Evolutionary conservation across 192 early-diverging fungal genomes (phyloP), one percentile per base, ranked within the genome.

Genomic region (Radiomyces spectabilis): DNA sequence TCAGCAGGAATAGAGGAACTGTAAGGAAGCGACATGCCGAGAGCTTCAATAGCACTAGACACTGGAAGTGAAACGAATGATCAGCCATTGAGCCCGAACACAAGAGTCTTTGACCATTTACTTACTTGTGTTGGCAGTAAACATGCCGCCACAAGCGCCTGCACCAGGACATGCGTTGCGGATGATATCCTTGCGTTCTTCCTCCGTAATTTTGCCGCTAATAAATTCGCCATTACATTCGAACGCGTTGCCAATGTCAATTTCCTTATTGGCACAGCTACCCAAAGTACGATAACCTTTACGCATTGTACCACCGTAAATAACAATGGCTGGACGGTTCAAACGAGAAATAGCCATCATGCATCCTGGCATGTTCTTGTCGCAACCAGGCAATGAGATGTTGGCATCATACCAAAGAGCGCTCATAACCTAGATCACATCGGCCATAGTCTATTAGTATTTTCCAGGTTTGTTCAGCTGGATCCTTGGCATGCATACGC

Each of bases 391-490:
- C 31, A 99, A 69, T 5, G 93, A 89, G 65, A 99, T 95, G 66
- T 99, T 99, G 54, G 82, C 97, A 65, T 99, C 97, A 55, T 99
- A 99, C 91, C 91, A 97, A 70, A 97, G 93, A 3, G 84, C 93
- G 34, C 83, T 73, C 97, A 99, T 99, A 12, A 95, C 76, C 84
- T 85, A 46, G 22, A 31, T 27, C 40, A 39, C 16, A 4, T 22
- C 24, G n/a, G 19, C 13, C 21, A 31, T 9, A 45, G 25, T 16
- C 9, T 29, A 1, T 12, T 0, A 3, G 18, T 49, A 44, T 26
- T 19, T 1, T 25, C 1, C 21, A 26, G n/a, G n/a, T n/a, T n/a
- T n/a, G n/a, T n/a, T n/a, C 21, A 9, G 22, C 34, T 27, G 3
- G 21, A 22, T 30, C 18, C 13, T 9, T 26, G 1, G 15, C 12